Base-by-base conservation (phyloP, 805 yeast genomes). In the Kregervanrija pseudodelftensis region DNA sequence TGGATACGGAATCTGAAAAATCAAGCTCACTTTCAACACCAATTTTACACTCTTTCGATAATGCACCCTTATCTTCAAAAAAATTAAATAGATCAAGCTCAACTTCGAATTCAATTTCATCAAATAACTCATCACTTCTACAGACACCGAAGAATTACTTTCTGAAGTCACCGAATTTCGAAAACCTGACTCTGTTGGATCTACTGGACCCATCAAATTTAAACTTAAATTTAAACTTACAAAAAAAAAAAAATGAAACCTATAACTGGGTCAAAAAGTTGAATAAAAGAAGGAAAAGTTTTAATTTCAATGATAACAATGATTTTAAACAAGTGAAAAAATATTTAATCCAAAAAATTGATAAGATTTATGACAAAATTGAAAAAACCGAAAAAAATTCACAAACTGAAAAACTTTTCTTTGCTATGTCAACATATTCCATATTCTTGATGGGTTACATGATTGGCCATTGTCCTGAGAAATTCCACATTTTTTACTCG, bases 401-500 rank as follows among this genome's bases (percentile, higher is more conserved):
- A 1, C 70, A 63, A 30, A 72, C 84, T 8, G 96, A 91, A 58
- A 91, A 91, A 60, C 53, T 80, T 17, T 88, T 88, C 59, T 93
- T 88, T 60, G 80, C 96, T 0, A 62, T 79, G 36, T 80, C 95
- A 0, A 69, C 88, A 35, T 76, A 79, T 46, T 64, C 77, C 43
- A 76, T 91, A 8, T 85, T 91, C 37, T 59, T 75, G 13, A 70
- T 81, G 28, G 98, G 98, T 0, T 73, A 79, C 46, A 61, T 88
- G 5, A 78, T 90, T 51, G 97, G 96, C 9, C 74, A 73, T 46
- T 74, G 75, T 48, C 97, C 98, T 0, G 72, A 75, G 33, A 77
- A 75, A 63, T 82, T 91, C 61, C 98, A 89, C 52, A 59, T 80
- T 1, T 74, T 80, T 53, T 90, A 91, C 63, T 79, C 95, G 0